These are phyloP conservation scores for Nephelium lappaceum DNA, from an alignment of 345 rosid species.

Conservation along the genomic window DNA sequence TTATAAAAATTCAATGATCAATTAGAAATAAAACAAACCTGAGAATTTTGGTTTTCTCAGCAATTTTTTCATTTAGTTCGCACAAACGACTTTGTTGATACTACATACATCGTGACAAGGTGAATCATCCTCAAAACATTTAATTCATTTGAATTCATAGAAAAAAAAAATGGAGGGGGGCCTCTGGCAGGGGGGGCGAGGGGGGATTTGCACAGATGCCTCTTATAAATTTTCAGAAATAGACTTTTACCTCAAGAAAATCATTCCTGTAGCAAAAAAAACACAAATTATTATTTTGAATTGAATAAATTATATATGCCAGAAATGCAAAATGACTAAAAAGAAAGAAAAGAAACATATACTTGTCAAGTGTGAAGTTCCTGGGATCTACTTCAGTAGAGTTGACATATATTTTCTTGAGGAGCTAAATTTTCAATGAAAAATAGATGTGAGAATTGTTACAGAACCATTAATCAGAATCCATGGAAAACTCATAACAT, in stretches of 20 bases:
- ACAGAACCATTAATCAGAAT: too few relatives aligned
- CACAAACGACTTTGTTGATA: conserved; percentile 5
- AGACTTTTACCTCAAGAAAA: conserved; percentile 12
- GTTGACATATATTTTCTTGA: conserved; percentile 20
- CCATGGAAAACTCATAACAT: not conserved
- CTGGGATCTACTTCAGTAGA: not conserved
- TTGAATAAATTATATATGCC: too few relatives aligned
- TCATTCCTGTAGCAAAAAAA: conserved; percentile 19
- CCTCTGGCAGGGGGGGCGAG: too few relatives aligned
- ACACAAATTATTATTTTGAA: too few relatives aligned
- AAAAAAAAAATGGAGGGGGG: too few relatives aligned
- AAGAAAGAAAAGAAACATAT: not conserved
- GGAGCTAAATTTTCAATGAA: conserved; percentile 2
- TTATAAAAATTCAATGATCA: not conserved
- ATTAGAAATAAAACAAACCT: conserved; percentile 14
- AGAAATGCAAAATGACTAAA: not conserved
- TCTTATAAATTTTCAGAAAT: too few relatives aligned
- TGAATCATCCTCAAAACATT: not conserved
- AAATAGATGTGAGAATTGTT: too few relatives aligned
- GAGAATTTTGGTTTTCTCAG: conserved; percentile 28
- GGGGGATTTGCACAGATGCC: too few relatives aligned
- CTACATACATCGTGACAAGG: not conserved
- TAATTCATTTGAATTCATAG: too few relatives aligned
- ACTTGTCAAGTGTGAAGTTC: conserved; percentile 13
- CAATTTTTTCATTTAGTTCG: conserved; percentile 19